Evolutionary conservation across 1,284 basidiomycete genomes (phyloP).

Genomic region (Agaricales sp.): DNA sequence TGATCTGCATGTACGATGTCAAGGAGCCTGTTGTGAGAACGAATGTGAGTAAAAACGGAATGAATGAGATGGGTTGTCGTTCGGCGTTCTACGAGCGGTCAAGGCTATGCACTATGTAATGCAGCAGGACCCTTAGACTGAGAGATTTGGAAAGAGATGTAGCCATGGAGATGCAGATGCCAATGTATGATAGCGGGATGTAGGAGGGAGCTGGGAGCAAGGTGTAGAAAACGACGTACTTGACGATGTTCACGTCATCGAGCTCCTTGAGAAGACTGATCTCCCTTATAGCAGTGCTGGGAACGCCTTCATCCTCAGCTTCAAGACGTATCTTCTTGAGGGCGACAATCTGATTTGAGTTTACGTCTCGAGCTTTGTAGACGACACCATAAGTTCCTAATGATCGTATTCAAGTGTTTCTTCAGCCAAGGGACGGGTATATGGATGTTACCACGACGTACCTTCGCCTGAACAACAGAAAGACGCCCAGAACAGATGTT

Average conservation of each 20-base stretch:
- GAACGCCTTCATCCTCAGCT: slow-evolving; percentile 96
- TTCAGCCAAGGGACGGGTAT: no score
- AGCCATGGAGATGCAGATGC: no score
- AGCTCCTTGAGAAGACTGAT: slow-evolving; percentile 96
- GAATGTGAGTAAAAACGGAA: slow-evolving; percentile 4
- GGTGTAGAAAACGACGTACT: slow-evolving; percentile 33
- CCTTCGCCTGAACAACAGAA: slow-evolving; percentile 40
- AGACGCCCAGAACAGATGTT: slow-evolving; percentile 4
- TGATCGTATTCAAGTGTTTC: slow-evolving; percentile 2
- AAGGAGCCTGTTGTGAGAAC: slow-evolving; percentile 53
- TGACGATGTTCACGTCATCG: slow-evolving; percentile 91
- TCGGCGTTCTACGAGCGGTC: no score
- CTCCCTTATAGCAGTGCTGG: slow-evolving; percentile 95
- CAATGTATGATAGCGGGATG: no score
- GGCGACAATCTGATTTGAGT: slow-evolving; percentile 74
- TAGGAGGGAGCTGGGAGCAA: slow-evolving; percentile 4
- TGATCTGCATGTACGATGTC: slow-evolving; percentile 97
- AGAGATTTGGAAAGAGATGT: no score
- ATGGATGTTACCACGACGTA: slow-evolving; percentile 17
- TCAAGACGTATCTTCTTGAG: slow-evolving; percentile 98
- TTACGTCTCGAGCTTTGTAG: slow-evolving; percentile 81
- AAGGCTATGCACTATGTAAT: no score
- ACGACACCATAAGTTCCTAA: slow-evolving; percentile 99
- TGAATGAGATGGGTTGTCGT: slow-evolving; percentile 11
- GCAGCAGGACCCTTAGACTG: no score